Conservation (phyloP, 306 rosid genomes). For the Sicyos baderoa region DNA sequence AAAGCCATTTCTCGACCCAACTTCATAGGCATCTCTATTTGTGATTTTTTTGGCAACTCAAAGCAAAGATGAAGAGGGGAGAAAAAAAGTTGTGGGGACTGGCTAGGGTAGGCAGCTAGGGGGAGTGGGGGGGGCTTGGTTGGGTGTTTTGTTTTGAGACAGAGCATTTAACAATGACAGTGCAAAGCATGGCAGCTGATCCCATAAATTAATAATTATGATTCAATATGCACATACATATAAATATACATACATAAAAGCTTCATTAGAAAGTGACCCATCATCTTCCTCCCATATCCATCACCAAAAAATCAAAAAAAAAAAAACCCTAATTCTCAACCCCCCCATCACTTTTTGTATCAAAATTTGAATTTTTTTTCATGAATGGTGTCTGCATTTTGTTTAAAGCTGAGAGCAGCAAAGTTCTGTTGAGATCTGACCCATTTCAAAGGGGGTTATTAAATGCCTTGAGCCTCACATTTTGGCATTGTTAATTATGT, state of each 20-base stretch:
- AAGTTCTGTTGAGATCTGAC: slow-evolving; percentile 9
- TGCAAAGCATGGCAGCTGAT: slow-evolving; percentile 29
- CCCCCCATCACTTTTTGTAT: not conserved
- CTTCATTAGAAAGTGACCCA: slow-evolving; percentile 8
- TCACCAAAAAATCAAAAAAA: not conserved
- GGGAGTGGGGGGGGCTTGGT: not conserved
- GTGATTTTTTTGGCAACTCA: too few species aligned
- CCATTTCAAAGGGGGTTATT: slow-evolving; percentile 11
- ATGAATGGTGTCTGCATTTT: not conserved
- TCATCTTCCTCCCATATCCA: slow-evolving; percentile 10
- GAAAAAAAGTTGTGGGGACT: not conserved
- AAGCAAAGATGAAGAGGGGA: not conserved
- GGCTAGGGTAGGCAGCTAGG: not conserved
- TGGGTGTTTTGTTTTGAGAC: slow-evolving; percentile 16
- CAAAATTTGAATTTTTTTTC: not conserved
- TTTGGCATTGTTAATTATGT: not conserved
- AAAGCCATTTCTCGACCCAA: too few species aligned
- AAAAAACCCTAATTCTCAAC: slow-evolving; percentile 8
- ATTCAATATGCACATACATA: not conserved
- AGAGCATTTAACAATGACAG: slow-evolving; percentile 39
- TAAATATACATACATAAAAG: slow-evolving; percentile 4
- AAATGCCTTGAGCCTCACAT: not conserved
- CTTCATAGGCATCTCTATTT: too few species aligned
- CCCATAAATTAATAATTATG: slow-evolving; percentile 32
- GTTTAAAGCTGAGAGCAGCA: slow-evolving; percentile 9